Base-by-base conservation (phyloP, 2,329 filamentous ascomycete genomes). In the Talaromyces sp. region DNA sequence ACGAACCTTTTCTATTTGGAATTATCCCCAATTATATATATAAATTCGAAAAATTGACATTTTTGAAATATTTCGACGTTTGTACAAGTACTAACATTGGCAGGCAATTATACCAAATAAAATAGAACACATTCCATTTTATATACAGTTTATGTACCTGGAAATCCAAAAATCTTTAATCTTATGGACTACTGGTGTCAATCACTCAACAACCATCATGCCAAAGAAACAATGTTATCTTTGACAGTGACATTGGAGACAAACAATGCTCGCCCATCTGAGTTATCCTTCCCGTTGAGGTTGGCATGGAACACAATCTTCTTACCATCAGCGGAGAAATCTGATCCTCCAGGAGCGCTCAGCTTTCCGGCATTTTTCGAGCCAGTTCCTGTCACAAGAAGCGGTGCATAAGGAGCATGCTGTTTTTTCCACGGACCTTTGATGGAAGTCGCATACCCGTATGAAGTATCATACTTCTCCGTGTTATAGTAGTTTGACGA, bases 401-500 rank as follows among this genome's bases (percentile, higher is more conserved):
- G 53, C n/a, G 71, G 70, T 12, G 56, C 62, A 48, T 62, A 52
- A 1, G 63, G 59, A 2, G 38, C 38, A 38, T 35, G 32, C 54
- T 61, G 66, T 61, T 72, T 72, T 1, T 65, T 69, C 54, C 68
- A 73, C 5, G 71, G 70, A 0, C 72, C 72, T 5, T 61, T 60
- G 5, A 73, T 56, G 1, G 64, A 55, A 7, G 58, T 31, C 2
- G 79, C 74, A 11, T 78, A 79, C 2, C 84, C 84, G 65, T 84
- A 86, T 62, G 79, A 80, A 10, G 84, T 75, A 65, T 85, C 80
- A 67, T 86, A 87, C 32, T 66, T 66, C 9, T 77, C 67, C n/a
- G 77, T 76, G 10, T 76, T 74, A 68, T 78, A 85, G 69, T 80
- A 83, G 56, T 83, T 80, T 48, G 79, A 82, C 66, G 80, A 84